Conservation (phyloP, 345 rosid species). For the Citrus maxima region DNA sequence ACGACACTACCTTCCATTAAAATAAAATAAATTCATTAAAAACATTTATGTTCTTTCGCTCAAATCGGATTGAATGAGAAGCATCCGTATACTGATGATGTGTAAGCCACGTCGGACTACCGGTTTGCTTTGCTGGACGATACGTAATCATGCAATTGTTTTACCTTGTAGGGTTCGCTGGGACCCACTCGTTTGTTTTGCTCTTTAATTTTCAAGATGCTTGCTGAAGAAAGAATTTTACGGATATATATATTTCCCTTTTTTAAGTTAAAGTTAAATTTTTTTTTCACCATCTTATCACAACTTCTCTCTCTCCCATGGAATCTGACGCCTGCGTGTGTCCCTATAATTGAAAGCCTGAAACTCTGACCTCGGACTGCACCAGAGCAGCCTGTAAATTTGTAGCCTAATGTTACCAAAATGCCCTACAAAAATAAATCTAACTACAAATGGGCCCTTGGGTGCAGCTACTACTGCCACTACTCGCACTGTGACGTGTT, state of each 20-base stretch:
- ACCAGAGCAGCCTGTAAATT: too few species aligned
- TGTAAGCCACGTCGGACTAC: slow-evolving; percentile 12
- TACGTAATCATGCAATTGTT: not conserved
- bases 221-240: not conserved
- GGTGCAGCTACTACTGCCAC: too few species aligned
- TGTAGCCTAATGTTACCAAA: not conserved
- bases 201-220: not conserved
- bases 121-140: slow-evolving; percentile 6
- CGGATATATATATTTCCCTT: not conserved
- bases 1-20: not conserved
- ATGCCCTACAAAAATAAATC: not conserved
- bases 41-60: too few species aligned
- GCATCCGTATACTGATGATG: not conserved
- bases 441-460: not conserved
- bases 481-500: too few species aligned
- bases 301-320: not conserved
- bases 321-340: not conserved
- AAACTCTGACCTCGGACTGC: not conserved
- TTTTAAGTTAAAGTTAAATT: too few species aligned
- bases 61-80: not conserved
- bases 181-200: not conserved
- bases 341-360: not conserved
- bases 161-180: not conserved
- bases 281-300: not conserved
- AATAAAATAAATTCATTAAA: too few species aligned